Evolutionary conservation across 805 yeast species (phyloP), one percentile per base, ranked within the genome.

Genomic region (Ogataea zsoltii): DNA sequence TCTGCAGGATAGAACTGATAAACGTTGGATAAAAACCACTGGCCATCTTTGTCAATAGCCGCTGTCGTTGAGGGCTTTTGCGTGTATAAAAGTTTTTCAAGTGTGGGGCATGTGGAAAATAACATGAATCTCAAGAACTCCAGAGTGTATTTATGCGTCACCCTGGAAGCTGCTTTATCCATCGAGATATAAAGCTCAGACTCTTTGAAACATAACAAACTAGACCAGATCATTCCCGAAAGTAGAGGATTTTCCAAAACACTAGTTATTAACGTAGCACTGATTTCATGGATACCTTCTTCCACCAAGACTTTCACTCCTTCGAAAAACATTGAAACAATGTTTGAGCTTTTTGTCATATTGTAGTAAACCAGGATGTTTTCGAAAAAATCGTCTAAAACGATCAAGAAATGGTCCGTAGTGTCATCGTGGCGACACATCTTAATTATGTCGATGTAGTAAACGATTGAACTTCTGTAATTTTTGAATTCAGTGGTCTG

Each of bases 191-290:
- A 38, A 5, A 46, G 38, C 28, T 51, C 52, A 2, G 54, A 38
- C 33, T 55, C 60, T 23, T 46, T 48, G 42, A 53, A 55, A 39
- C 59, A 55, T 3, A 56, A 44, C 11, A 55, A 11, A 15, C 53
- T 31, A 2, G 56, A 55, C 60, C 60, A 56, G 7, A 56, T 6
- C 36, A 56, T 30, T 11, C 37, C 39, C 13, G 32, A 14, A 17
- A 51, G 53, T 2, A 38, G 12, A 10, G 42, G 41, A 29, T 47
- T 45, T 6, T 39, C 44, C 3, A 51, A 38, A 14, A 53, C 32
- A 3, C 21, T 21, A 12, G 32, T 17, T 9, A 55, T 37, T 7
- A 53, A 17, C 3, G 32, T 26, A 12, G 28, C 9, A 16, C 40
- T 38, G 5, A 42, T 10, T 11, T 29, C 32, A 6, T 42, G 28